These are phyloP conservation scores for Cryptococcus sp. DNA, from an alignment of 1,284 basidiomycete species.

Conservation along the genomic window DNA sequence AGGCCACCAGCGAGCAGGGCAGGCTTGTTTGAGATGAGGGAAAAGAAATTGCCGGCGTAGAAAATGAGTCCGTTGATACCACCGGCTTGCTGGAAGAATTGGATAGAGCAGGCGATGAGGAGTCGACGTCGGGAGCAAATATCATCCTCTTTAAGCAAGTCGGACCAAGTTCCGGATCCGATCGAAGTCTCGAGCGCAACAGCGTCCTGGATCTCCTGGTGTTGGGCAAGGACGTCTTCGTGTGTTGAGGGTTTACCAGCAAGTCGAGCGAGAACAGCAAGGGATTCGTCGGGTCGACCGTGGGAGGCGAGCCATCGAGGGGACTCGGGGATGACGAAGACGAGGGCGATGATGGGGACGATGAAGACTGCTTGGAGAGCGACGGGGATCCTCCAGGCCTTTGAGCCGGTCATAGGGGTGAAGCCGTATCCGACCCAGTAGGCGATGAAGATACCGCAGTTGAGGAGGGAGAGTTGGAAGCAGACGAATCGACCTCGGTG, in stretches of 20 bases:
- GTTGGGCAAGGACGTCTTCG: constrained; percentile 21
- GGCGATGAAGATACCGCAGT: constrained; percentile 37
- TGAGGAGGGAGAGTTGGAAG: constrained; percentile 34
- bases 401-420: constrained; percentile 18
- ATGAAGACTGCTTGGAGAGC: constrained; percentile 30
- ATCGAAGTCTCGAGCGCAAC: constrained; percentile 27
- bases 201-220: constrained; percentile 16
- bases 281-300: constrained; percentile 22
- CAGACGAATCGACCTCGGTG: constrained; percentile 36
- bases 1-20: constrained; percentile 33
- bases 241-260: constrained; percentile 13
- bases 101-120: constrained; percentile 41
- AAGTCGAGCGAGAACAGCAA: constrained; percentile 25
- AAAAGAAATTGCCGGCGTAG: constrained; percentile 19
- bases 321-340: constrained; percentile 32
- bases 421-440: constrained; percentile 37
- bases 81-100: constrained; percentile 43
- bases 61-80: constrained; percentile 39
- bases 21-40: constrained; percentile 21
- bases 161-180: constrained; percentile 27
- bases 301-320: constrained; percentile 35
- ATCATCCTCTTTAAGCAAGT: constrained; percentile 31
- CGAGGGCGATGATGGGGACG: constrained; percentile 18
- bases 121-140: constrained; percentile 32
- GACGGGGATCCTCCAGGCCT: constrained; percentile 22